phyloP scores from a whole-genome alignment of 164 flowering plant species.

The Santalum album region DNA sequence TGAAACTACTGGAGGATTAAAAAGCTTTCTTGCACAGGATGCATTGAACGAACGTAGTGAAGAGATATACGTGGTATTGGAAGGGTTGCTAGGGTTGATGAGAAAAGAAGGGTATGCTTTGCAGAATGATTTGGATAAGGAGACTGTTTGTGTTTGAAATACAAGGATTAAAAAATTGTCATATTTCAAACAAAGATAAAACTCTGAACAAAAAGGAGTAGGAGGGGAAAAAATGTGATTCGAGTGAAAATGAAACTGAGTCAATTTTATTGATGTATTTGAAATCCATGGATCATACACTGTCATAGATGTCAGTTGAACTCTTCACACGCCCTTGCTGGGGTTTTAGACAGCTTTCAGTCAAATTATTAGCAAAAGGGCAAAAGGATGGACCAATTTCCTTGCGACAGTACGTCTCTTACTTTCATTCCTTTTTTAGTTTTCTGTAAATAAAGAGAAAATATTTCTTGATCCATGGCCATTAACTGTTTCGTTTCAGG shows the following conservation, averaged over 20 bases:
- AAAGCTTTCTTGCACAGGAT: slow-evolving; percentile 36
- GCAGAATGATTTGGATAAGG: slow-evolving; percentile 13
- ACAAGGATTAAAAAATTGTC: too few species aligned
- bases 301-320: neutral
- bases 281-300: neutral
- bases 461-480: neutral
- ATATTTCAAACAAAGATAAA: too few species aligned
- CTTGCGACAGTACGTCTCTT: slow-evolving; percentile 38
- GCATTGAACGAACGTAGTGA: slow-evolving; percentile 23
- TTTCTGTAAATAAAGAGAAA: neutral
- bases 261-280: too few species aligned
- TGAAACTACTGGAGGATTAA: slow-evolving; percentile 33
- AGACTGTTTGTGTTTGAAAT: too few species aligned
- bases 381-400: slow-evolving; percentile 47
- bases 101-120: slow-evolving; percentile 36
- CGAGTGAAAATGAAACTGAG: too few species aligned
- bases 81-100: slow-evolving; percentile 30
- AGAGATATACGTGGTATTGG: slow-evolving; percentile 28
- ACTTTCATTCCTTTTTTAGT: neutral
- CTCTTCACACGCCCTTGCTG: slow-evolving; percentile 6
- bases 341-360: slow-evolving; percentile 44
- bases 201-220: too few species aligned
- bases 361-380: slow-evolving; percentile 38
- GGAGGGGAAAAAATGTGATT: too few species aligned
- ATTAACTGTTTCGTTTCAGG: slow-evolving; percentile 28